Conservation (phyloP, 805 yeast species). For the Saccharomycopsis olivae region DNA sequence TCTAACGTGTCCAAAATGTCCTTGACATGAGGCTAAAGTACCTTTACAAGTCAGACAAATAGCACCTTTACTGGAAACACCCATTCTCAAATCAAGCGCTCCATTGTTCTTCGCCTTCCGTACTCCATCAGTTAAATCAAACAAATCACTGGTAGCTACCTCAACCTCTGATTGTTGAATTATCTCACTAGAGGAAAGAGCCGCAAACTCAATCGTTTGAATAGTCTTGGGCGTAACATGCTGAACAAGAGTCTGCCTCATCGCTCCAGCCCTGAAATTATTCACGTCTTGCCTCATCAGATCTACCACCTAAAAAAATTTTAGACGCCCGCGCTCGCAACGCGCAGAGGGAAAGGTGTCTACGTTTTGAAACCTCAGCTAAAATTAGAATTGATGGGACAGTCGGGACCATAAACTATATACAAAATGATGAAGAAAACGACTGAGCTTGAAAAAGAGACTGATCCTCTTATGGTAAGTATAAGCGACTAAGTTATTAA, state of each 20-base stretch:
- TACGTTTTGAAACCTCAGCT: too few relatives aligned
- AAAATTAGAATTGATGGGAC: too few relatives aligned
- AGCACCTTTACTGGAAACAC: conserved; percentile 75
- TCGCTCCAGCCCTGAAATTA: too few relatives aligned
- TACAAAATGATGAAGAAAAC: too few relatives aligned
- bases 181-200: conserved; percentile 84
- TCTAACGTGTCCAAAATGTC: conserved; percentile 94
- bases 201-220: conserved; percentile 84
- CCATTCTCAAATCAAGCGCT: conserved; percentile 89
- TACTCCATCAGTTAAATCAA: conserved; percentile 77
- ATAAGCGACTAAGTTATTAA: too few relatives aligned
- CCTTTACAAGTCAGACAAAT: conserved; percentile 93
- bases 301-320: too few relatives aligned
- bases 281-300: too few relatives aligned
- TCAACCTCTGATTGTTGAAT: conserved; percentile 92
- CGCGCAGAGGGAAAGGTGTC: too few relatives aligned
- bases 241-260: conserved; percentile 16
- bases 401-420: too few relatives aligned
- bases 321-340: too few relatives aligned
- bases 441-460: too few relatives aligned
- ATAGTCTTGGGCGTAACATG: conserved; percentile 82
- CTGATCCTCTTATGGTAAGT: too few relatives aligned
- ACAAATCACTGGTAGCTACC: conserved; percentile 81
- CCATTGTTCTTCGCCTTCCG: conserved; percentile 75
- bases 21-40: conserved; percentile 87